Evolutionary conservation across 768 basidiomycete genomes (phyloP).

Genomic region (Suillus discolor): DNA sequence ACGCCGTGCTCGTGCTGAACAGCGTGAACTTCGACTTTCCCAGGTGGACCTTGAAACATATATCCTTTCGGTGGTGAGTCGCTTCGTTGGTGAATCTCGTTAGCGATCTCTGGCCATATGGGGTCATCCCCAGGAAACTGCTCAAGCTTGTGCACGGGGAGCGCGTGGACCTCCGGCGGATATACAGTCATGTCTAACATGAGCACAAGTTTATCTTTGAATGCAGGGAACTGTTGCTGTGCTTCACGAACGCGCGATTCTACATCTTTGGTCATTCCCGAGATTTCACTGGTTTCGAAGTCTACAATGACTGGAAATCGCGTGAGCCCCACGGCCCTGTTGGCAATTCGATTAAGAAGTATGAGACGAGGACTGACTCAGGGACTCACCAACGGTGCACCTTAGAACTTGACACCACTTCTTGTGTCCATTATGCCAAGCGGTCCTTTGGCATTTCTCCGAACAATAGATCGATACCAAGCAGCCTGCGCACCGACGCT

Average conservation of each 20-base stretch:
- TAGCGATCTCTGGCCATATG: neutral
- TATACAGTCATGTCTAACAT: neutral
- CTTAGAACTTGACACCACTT: constrained; percentile 1
- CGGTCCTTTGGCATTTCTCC: neutral
- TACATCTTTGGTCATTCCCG: neutral
- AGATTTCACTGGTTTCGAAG: neutral
- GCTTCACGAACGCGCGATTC: neutral
- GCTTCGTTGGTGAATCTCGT: neutral
- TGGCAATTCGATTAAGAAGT: neutral
- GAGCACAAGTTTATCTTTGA: neutral
- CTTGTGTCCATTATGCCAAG: constrained; percentile 1
- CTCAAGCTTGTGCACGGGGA: neutral
- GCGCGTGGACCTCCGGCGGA: neutral
- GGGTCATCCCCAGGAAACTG: neutral
- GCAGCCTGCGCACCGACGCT: neutral
- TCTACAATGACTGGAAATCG: neutral
- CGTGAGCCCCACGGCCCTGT: neutral
- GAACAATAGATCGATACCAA: neutral
- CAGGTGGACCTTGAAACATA: neutral
- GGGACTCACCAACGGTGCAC: neutral
- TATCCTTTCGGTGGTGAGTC: neutral
- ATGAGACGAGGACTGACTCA: neutral
- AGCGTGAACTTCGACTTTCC: neutral
- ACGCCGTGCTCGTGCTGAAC: neutral
- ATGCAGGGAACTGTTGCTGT: neutral